phyloP scores from a whole-genome alignment of 306 rosid species.

The Cucurbita pepo region DNA sequence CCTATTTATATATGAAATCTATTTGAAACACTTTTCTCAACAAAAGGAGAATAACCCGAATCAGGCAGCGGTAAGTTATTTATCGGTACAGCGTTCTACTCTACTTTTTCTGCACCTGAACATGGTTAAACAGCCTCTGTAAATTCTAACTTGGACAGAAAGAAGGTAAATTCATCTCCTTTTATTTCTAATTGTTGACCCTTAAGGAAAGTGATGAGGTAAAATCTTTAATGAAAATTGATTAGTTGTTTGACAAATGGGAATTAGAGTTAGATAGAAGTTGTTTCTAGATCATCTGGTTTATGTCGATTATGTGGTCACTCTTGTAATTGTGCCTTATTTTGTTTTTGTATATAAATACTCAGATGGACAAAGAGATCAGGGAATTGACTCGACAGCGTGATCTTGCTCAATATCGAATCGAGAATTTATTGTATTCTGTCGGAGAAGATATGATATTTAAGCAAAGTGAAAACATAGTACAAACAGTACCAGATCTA shows the following conservation, averaged over 20 bases:
- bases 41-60: not conserved
- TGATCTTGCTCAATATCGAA: slow-evolving; percentile 51
- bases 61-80: not conserved
- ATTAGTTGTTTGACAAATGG: not conserved
- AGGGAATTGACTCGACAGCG: slow-evolving; percentile 56
- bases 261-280: not conserved
- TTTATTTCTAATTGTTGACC: not conserved
- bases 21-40: not conserved
- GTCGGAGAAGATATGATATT: slow-evolving; percentile 20
- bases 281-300: not conserved
- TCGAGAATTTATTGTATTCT: slow-evolving; percentile 33
- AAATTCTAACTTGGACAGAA: not conserved
- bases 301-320: not conserved
- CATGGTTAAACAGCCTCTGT: not conserved
- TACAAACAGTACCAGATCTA: slow-evolving; percentile 15
- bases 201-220: not conserved
- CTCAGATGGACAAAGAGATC: slow-evolving; percentile 68
- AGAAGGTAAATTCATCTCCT: not conserved
- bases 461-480: slow-evolving; percentile 15
- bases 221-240: not conserved
- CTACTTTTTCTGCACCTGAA: not conserved
- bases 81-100: not conserved
- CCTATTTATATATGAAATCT: not conserved
- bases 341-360: slow-evolving; percentile 2
- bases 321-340: slow-evolving; percentile 2